Conservation (phyloP, 176 grass and related monocot species). For the Pontederia crassipes region DNA sequence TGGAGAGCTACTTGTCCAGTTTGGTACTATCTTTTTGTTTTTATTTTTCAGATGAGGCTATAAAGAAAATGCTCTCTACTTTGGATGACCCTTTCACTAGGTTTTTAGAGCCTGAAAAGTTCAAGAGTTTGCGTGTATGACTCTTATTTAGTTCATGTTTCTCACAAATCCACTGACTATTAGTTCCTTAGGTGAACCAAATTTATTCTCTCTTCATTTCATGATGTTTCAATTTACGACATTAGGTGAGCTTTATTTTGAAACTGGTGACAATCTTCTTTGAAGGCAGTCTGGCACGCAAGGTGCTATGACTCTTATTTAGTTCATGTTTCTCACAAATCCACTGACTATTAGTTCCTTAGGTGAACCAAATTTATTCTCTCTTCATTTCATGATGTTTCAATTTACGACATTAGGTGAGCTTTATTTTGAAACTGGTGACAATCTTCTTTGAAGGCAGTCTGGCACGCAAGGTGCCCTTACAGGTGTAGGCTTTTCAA, state of each 20-base stretch:
- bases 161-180: neutral
- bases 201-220: neutral
- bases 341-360: neutral
- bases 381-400: neutral
- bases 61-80: conserved; percentile 88
- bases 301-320: conserved; percentile 47
- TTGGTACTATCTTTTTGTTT: neutral
- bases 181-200: neutral
- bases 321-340: conserved; percentile 8
- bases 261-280: conserved; percentile 40
- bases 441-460: conserved; percentile 76
- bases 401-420: neutral
- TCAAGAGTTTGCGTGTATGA: conserved; percentile 90
- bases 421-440: conserved; percentile 17
- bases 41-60: conserved; percentile 66
- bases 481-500: conserved; percentile 88
- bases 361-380: neutral
- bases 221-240: neutral
- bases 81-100: conserved; percentile 93
- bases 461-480: conserved; percentile 93
- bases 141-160: conserved; percentile 13
- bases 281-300: conserved; percentile 98
- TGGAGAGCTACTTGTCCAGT: neutral
- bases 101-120: conserved; percentile 94
- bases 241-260: conserved; percentile 3